Evolutionary conservation across 768 basidiomycete species (phyloP).

Genomic region (Tulasnella sp.): DNA sequence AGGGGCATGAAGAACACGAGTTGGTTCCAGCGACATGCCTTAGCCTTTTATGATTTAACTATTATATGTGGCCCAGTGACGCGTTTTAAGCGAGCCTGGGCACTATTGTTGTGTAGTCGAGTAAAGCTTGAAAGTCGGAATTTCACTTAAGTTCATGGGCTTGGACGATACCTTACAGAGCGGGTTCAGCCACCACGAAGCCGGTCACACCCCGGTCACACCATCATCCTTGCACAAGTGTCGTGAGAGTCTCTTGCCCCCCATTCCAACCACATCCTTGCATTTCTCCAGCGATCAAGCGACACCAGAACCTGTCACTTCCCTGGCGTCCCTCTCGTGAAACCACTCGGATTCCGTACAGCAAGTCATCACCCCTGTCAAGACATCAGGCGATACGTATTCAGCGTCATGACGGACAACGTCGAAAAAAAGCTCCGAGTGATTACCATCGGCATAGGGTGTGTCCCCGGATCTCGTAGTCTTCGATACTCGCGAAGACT

Average conservation of each 20-base stretch:
- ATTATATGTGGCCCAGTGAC: too few species aligned
- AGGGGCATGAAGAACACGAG: neutral
- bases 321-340: neutral
- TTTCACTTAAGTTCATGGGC: too few species aligned
- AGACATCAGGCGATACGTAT: neutral
- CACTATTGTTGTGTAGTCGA: too few species aligned
- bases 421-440: slow-evolving; percentile 9
- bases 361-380: slow-evolving; percentile 3
- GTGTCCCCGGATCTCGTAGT: neutral
- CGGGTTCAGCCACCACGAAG: neutral
- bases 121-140: too few species aligned
- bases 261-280: neutral
- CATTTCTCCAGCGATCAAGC: too few species aligned
- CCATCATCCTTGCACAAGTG: neutral
- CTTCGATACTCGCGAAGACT: neutral
- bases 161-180: neutral
- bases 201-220: neutral
- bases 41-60: too few species aligned
- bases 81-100: too few species aligned
- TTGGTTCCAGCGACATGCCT: slow-evolving; percentile 47
- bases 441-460: slow-evolving; percentile 17
- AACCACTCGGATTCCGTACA: neutral
- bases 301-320: neutral
- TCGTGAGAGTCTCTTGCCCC: neutral
- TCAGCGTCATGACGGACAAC: neutral